Percentiles rank a stretch among this genome's conserved stretches.
phyloP scores from a whole-genome alignment of 129 eudicot species.

The Tagetes erecta region DNA sequence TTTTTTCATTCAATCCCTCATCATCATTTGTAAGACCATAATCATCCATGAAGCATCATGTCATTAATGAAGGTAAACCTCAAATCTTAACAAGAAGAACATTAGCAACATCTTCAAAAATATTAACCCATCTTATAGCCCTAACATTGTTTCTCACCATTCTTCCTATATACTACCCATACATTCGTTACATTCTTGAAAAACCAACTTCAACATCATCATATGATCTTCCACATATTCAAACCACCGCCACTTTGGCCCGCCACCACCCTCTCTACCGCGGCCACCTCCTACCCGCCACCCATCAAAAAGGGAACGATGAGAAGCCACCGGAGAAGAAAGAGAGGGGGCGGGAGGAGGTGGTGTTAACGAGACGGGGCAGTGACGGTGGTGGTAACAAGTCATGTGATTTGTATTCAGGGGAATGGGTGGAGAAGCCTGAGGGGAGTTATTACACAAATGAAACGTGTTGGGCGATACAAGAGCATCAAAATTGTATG shows the following conservation, averaged over 20 bases:
- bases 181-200: constrained; percentile 32
- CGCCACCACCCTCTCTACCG: constrained; percentile 38
- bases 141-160: constrained; percentile 40
- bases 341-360: constrained; percentile 24
- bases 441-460: constrained; percentile 73
- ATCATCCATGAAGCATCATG: constrained; percentile 56
- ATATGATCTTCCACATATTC: constrained; percentile 24
- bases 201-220: constrained; percentile 21
- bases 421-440: constrained; percentile 71
- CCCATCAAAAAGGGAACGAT: neutral
- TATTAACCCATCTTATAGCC: constrained; percentile 41
- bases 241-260: constrained; percentile 27
- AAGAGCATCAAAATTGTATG: constrained; percentile 81
- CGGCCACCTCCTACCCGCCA: constrained; percentile 30
- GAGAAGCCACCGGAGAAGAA: constrained; percentile 4
- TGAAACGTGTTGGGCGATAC: constrained; percentile 58
- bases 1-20: neutral
- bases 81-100: constrained; percentile 44
- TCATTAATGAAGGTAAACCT: constrained; percentile 46
- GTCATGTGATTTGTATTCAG: constrained; percentile 58
- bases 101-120: constrained; percentile 39
- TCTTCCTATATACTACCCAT: constrained; percentile 49
- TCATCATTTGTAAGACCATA: constrained; percentile 17
- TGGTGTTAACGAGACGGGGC: neutral
- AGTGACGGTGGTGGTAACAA: constrained; percentile 17